These are phyloP conservation scores for Cordyceps sp. DNA, from an alignment of 2,329 filamentous ascomycete genomes.

Conservation along the genomic window DNA sequence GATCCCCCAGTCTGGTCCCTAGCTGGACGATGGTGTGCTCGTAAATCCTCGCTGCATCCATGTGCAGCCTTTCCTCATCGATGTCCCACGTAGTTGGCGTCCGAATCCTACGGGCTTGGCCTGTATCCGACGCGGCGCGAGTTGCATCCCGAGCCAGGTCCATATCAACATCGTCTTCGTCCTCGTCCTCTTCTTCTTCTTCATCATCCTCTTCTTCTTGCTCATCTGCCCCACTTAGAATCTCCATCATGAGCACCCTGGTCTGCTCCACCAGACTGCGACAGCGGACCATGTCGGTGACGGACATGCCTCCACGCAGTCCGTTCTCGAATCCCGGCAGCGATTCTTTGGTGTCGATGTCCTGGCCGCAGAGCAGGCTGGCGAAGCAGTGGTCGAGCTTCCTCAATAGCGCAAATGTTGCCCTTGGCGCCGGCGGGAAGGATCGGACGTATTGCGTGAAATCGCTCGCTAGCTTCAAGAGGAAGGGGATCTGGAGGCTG, in stretches of 20 bases:
- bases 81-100: conserved; percentile 15
- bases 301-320: conserved; percentile 48
- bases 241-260: conserved; percentile 51
- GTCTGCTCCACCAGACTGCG: conserved; percentile 67
- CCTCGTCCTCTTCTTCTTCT: conserved; percentile 19
- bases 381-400: conserved; percentile 79
- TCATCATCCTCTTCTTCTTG: conserved; percentile 21
- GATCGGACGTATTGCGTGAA: conserved; percentile 54
- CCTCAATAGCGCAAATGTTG: conserved; percentile 52
- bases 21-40: conserved; percentile 63
- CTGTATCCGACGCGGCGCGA: too few relatives aligned
- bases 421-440: conserved; percentile 44
- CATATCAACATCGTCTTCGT: conserved; percentile 19
- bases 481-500: conserved; percentile 65
- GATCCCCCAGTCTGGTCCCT: conserved; percentile 45
- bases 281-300: conserved; percentile 75
- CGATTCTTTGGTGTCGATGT: conserved; percentile 45
- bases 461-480: conserved; percentile 62
- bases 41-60: conserved; percentile 63
- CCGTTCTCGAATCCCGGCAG: conserved; percentile 56
- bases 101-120: conserved; percentile 10
- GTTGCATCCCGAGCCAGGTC: too few relatives aligned
- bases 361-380: conserved; percentile 50
- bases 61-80: conserved; percentile 36
- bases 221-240: too few relatives aligned